phyloP scores from a whole-genome alignment of 2,329 filamentous ascomycete genomes.

The Furcasterigmium furcatum region DNA sequence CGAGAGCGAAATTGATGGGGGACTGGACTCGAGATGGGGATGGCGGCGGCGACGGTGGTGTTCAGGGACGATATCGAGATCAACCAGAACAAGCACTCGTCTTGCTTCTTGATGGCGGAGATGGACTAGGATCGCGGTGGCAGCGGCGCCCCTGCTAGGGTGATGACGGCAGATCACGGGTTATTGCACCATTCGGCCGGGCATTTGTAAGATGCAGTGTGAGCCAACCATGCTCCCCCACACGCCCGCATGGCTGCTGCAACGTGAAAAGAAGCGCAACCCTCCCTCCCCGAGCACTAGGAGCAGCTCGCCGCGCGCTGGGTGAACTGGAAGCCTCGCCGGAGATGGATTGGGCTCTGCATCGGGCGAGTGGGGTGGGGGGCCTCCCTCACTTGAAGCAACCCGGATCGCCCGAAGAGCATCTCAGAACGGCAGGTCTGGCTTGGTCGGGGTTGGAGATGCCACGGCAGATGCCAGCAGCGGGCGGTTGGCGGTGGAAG shows the following conservation, averaged over 20 bases:
- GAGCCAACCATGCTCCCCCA: slow-evolving; percentile 3
- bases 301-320: too few relatives aligned
- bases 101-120: slow-evolving; percentile 1
- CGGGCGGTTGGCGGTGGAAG: too few relatives aligned
- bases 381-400: too few relatives aligned
- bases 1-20: not conserved
- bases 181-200: slow-evolving; percentile 55
- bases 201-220: slow-evolving; percentile 39
- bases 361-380: not conserved
- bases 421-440: too few relatives aligned
- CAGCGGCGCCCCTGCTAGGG: slow-evolving; percentile 11
- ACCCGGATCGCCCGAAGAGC: too few relatives aligned
- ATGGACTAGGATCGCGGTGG: not conserved
- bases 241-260: slow-evolving; percentile 1
- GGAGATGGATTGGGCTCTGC: not conserved
- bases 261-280: not conserved
- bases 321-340: too few relatives aligned
- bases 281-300: not conserved
- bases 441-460: too few relatives aligned
- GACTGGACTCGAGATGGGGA: not conserved
- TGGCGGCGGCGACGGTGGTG: not conserved
- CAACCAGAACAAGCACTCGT: slow-evolving; percentile 3
- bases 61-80: not conserved
- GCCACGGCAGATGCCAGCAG: too few relatives aligned
- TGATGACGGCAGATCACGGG: slow-evolving; percentile 46